These are phyloP conservation scores for Phaeolepiota aurea DNA, from an alignment of 768 basidiomycete species.

Conservation along the genomic window DNA sequence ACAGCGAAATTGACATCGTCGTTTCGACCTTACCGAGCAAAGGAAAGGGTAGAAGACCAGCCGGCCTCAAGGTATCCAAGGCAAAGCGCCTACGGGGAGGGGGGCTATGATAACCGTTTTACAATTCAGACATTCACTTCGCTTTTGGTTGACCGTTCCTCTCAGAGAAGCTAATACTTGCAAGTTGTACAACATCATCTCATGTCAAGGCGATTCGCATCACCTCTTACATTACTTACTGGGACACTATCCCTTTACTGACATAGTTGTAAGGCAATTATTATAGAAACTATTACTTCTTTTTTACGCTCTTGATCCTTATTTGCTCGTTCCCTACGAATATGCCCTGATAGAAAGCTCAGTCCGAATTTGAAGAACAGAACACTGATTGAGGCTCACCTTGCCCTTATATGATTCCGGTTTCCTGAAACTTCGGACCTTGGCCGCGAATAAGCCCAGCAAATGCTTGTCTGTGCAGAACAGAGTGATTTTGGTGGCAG, in stretches of 20 bases:
- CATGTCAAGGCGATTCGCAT: too few relatives aligned
- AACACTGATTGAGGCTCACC: conserved; percentile 40
- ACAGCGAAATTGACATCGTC: conserved; percentile 35
- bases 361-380: too few relatives aligned
- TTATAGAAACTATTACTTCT: conserved; percentile 60
- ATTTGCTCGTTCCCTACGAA: conserved; percentile 92
- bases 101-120: too few relatives aligned
- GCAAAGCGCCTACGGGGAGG: not conserved
- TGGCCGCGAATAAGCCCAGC: conserved; percentile 82
- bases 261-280: not conserved
- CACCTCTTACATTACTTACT: too few relatives aligned
- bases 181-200: too few relatives aligned
- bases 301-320: conserved; percentile 87
- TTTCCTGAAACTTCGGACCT: conserved; percentile 73
- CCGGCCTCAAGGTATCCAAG: not conserved
- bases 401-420: conserved; percentile 99
- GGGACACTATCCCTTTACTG: not conserved
- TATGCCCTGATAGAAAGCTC: conserved; percentile 73
- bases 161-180: too few relatives aligned
- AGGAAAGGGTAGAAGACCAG: not conserved
- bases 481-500: conserved; percentile 77
- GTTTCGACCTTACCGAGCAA: conserved; percentile 10
- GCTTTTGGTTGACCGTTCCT: too few relatives aligned
- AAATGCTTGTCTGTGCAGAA: conserved; percentile 83
- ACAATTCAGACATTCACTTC: too few relatives aligned